Evolutionary conservation across 2,329 filamentous ascomycete genomes (phyloP), one percentile per base, ranked within the genome.

Genomic region (Talaromyces sp.): DNA sequence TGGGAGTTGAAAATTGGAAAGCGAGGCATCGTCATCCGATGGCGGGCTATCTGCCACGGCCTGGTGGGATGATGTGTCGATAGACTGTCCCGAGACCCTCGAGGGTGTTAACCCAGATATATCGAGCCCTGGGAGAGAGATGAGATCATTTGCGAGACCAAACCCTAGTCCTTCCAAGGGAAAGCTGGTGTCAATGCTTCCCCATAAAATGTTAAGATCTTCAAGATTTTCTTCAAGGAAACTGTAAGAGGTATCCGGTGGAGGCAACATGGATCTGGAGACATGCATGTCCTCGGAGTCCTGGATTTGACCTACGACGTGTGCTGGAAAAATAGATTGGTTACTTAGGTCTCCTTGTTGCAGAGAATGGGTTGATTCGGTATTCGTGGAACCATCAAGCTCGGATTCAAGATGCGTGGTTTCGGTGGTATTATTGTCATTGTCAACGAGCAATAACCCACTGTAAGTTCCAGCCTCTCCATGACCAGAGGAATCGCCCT

Each of bases 1-100:
- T 63, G 61, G 61, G 17, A 63, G 61, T 54, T 63, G 61, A n/a
- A 56, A 63, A 45, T 63, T 56, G 49, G 61, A 63, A 56, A 63
- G 61, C 51, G 61, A 63, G 61, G 61, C 61, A 56, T 45, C 61
- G 36, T 63, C 60, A 53, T 63, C 61, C 15, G 61, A 63, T 56
- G 49, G 34, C 34, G 49, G 61, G 49, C 61, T 63, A 63, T 63
- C 49, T 34, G 61, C 19, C n/a, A 63, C 36, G 45, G 49, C 15
- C 61, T 56, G 61, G 22, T 56, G 34, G n/a, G 61, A 8, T 56
- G 61, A 40, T 56, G 17, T 25, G 47, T 62, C 47, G 17, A 45
- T 56, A 45, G 36, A 7, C 60, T 56, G 60, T 27, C 45, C 45
- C 43, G 60, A 54, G 36, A 17, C 25, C 6, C 34, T 31, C 34